phyloP scores from a whole-genome alignment of 768 basidiomycete genomes.

The Leccinellum luteum region DNA sequence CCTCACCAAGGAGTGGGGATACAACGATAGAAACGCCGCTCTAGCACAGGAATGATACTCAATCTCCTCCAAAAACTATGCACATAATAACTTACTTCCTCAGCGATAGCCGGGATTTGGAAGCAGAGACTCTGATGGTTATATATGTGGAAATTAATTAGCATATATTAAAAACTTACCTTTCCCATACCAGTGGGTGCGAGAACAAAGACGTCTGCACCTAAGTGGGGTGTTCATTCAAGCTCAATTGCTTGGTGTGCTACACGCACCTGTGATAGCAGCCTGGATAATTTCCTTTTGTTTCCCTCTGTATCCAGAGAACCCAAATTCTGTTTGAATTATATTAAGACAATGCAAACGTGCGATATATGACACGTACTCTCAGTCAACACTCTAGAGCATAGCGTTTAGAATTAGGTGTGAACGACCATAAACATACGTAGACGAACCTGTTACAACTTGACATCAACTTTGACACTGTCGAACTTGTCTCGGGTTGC shows the following conservation, averaged over 20 bases:
- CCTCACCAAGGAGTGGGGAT: slow-evolving; percentile 71
- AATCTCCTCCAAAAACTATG: background rate
- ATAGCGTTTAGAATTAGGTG: background rate
- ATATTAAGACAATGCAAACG: background rate
- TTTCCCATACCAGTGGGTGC: slow-evolving; percentile 92
- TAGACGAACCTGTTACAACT: slow-evolving; percentile 18
- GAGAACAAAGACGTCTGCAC: slow-evolving; percentile 71
- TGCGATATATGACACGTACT: slow-evolving; percentile 13
- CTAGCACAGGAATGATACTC: slow-evolving; percentile 32
- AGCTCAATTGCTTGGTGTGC: background rate
- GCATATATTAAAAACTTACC: slow-evolving; percentile 35
- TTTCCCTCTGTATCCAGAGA: slow-evolving; percentile 67
- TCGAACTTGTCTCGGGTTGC: background rate
- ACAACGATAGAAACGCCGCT: slow-evolving; percentile 71
- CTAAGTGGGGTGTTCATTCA: slow-evolving; percentile 33
- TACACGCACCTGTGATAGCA: slow-evolving; percentile 52
- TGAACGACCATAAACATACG: background rate
- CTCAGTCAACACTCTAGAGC: slow-evolving; percentile 22
- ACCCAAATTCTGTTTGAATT: slow-evolving; percentile 59
- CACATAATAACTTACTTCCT: slow-evolving; percentile 39
- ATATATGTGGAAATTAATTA: background rate
- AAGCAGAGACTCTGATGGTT: slow-evolving; percentile 72
- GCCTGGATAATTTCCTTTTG: slow-evolving; percentile 76
- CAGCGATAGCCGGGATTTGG: slow-evolving; percentile 75
- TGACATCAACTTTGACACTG: background rate